A percentile compares a stretch with the other conserved stretches of the same genome.
These are phyloP conservation scores for Chalaropsis ovoidea DNA, from an alignment of 2,329 filamentous ascomycete genomes.

Conservation along the genomic window DNA sequence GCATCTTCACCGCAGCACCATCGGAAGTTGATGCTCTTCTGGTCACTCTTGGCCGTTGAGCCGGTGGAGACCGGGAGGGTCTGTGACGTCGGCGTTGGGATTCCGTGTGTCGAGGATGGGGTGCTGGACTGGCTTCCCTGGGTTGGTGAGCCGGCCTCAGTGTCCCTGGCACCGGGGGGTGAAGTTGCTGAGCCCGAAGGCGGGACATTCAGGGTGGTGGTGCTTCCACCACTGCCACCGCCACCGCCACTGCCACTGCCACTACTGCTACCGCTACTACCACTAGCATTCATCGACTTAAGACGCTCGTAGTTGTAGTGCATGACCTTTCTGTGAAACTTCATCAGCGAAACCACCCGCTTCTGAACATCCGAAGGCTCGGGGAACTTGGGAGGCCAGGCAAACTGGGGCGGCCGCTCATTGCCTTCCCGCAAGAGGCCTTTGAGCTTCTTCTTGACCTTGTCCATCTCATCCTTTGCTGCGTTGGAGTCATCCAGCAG, in stretches of 20 bases:
- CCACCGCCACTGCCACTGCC: neutral
- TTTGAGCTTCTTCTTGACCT: conserved; percentile 99
- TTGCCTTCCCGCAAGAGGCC: conserved; percentile 83
- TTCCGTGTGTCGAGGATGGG: conserved; percentile 15
- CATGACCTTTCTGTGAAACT: conserved; percentile 93
- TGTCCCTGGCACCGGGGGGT: conserved; percentile 10
- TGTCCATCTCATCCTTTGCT: conserved; percentile 98
- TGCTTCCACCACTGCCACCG: neutral
- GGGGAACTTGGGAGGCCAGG: conserved; percentile 92
- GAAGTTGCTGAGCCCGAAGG: neutral
- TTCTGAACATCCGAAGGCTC: conserved; percentile 89
- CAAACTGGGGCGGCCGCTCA: conserved; percentile 86
- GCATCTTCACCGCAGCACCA: conserved; percentile 97
- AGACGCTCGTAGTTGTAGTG: conserved; percentile 82
- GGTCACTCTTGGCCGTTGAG: conserved; percentile 15
- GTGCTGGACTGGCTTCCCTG: conserved; percentile 37
- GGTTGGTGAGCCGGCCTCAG: conserved; percentile 32
- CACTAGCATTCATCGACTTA: conserved; percentile 37
- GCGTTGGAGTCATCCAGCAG: conserved; percentile 95
- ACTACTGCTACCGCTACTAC: neutral
- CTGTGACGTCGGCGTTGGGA: conserved; percentile 12
- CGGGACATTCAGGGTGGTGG: neutral
- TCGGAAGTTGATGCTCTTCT: conserved; percentile 35
- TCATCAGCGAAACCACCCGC: conserved; percentile 90
- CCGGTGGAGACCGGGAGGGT: conserved; percentile 6